phyloP scores from a whole-genome alignment of 257 asterid species.

The Rubia yunnanensis region DNA sequence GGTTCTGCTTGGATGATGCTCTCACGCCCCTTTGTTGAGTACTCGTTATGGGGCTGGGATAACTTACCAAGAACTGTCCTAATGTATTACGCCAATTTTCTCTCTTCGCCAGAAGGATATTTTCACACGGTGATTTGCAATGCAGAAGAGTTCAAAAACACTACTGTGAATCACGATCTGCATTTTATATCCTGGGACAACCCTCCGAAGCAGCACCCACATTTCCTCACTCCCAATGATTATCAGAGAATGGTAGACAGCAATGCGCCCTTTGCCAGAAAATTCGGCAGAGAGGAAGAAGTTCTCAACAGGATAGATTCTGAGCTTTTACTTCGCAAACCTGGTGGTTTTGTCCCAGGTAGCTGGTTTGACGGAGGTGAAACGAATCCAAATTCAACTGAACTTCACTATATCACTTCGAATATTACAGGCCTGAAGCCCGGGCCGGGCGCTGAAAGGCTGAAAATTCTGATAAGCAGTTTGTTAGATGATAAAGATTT shows the following conservation, averaged over 20 bases:
- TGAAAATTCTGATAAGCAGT: slow-evolving; percentile 36
- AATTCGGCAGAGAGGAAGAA: slow-evolving; percentile 34
- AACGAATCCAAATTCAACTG: slow-evolving; percentile 24
- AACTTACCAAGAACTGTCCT: slow-evolving; percentile 54
- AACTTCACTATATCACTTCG: slow-evolving; percentile 13
- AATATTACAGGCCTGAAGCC: slow-evolving; percentile 48
- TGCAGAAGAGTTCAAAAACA: slow-evolving; percentile 49
- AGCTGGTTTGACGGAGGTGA: slow-evolving; percentile 48
- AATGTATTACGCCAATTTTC: slow-evolving; percentile 67
- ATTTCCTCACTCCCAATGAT: slow-evolving; percentile 39
- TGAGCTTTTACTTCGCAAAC: slow-evolving; percentile 40
- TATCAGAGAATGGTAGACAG: slow-evolving; percentile 53
- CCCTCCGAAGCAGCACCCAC: slow-evolving; percentile 86
- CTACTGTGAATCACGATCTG: slow-evolving; percentile 72
- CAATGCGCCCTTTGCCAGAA: slow-evolving; percentile 67
- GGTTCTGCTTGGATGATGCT: slow-evolving; percentile 91
- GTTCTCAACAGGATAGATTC: slow-evolving; percentile 57
- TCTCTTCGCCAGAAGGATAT: slow-evolving; percentile 74
- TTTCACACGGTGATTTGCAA: slow-evolving; percentile 79
- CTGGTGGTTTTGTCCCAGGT: slow-evolving; percentile 57
- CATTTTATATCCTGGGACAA: slow-evolving; percentile 85
- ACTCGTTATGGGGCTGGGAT: slow-evolving; percentile 73
- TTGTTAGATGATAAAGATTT: slow-evolving; percentile 42
- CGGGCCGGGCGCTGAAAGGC: slow-evolving; percentile 55
- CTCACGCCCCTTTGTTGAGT: slow-evolving; percentile 68